phyloP scores from a whole-genome alignment of 371 early-diverging fungal genomes.

The Mortierella sp. region DNA sequence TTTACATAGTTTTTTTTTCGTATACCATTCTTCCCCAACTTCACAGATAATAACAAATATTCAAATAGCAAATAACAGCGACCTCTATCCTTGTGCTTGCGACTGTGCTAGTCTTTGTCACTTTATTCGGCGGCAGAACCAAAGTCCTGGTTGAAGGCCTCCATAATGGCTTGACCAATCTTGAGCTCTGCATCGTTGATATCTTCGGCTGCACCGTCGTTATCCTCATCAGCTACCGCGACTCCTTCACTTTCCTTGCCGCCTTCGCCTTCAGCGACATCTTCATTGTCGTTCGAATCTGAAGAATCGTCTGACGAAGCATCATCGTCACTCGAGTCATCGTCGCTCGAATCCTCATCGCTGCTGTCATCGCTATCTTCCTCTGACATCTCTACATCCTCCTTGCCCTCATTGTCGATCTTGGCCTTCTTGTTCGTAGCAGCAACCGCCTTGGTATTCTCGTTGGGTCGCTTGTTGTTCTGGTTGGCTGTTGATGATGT shows the following conservation, averaged over 20 bases:
- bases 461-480: slow-evolving; percentile 14
- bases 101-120: background rate
- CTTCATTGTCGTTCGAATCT: background rate
- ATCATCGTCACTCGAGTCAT: background rate
- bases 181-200: background rate
- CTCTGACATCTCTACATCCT: slow-evolving; percentile 19
- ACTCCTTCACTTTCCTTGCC: background rate
- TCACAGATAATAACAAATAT: slow-evolving; percentile 8
- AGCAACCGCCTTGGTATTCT: background rate
- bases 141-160: slow-evolving; percentile 52
- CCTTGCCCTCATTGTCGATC: slow-evolving; percentile 9
- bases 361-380: slow-evolving; percentile 10
- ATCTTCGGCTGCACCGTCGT: background rate
- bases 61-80: background rate
- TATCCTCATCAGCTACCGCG: background rate
- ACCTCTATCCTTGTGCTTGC: background rate
- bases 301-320: no score
- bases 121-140: slow-evolving; percentile 22
- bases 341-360: slow-evolving; percentile 16
- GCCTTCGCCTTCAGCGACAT: slow-evolving; percentile 1
- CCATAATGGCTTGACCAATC: slow-evolving; percentile 46
- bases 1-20: background rate
- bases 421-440: background rate
- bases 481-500: background rate
- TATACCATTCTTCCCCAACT: background rate